A percentile compares a stretch with the other conserved stretches of the same genome.
Conservation (phyloP, 768 basidiomycete genomes). For the Mycena rosella region DNA sequence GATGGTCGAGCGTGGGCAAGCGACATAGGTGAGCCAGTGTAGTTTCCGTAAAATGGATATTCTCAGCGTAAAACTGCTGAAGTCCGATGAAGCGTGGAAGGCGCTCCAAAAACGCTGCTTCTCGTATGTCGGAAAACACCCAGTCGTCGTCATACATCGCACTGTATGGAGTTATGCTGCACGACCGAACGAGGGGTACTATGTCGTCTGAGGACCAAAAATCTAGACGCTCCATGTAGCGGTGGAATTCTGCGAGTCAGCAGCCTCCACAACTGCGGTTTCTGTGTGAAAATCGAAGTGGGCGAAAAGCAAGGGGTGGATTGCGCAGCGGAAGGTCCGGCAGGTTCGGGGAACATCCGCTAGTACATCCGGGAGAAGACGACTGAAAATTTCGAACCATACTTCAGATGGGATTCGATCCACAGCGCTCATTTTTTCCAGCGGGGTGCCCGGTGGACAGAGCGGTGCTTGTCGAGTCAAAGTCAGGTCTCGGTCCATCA, state of each 20-base stretch:
- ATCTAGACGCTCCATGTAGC: background rate
- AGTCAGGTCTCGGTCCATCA: no score
- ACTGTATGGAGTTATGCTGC: background rate
- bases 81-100: background rate
- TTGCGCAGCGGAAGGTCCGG: background rate
- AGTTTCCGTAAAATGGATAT: background rate
- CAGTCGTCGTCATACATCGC: background rate
- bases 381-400: no score
- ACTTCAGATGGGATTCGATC: no score
- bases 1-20: no score
- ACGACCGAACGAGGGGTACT: slow-evolving; percentile 1
- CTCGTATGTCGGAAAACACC: background rate
- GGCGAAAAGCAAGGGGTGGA: background rate
- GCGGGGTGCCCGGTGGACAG: no score
- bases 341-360: background rate
- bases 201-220: slow-evolving; percentile 3
- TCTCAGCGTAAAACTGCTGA: background rate
- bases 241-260: background rate
- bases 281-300: background rate
- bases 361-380: no score
- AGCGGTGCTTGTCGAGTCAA: no score
- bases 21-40: no score
- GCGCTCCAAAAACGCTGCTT: background rate
- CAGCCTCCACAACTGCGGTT: no score
- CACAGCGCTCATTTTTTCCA: no score